A percentile compares a stretch with the other conserved stretches of the same genome.
Evolutionary conservation across 306 rosid genomes (phyloP).

Genomic region (Leucaena leucocephala): DNA sequence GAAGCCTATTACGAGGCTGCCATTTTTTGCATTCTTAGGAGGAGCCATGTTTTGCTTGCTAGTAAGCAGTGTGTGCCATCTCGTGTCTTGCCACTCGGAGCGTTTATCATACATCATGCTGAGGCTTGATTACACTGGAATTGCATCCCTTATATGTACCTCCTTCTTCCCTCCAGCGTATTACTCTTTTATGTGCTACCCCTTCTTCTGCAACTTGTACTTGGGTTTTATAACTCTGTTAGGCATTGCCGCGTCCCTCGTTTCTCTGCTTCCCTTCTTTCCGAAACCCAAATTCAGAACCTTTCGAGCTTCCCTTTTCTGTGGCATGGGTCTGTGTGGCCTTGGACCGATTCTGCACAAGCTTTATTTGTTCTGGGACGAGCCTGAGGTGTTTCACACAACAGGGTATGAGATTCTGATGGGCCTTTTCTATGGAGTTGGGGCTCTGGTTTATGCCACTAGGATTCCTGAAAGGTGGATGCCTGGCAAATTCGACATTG

Average conservation of each 20-base stretch:
- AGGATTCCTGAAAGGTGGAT: conserved; percentile 97
- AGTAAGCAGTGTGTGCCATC: conserved; percentile 92
- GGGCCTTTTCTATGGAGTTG: conserved; percentile 80
- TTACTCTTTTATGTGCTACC: conserved; percentile 96
- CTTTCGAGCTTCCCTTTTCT: conserved; percentile 78
- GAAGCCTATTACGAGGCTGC: conserved; percentile 95
- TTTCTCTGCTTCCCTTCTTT: conserved; percentile 86
- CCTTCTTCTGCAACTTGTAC: conserved; percentile 89
- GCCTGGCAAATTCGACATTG: conserved; percentile 98
- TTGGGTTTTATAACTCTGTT: conserved; percentile 75
- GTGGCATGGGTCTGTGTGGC: conserved; percentile 88
- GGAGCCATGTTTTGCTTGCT: conserved; percentile 99
- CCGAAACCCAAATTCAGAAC: conserved; percentile 78
- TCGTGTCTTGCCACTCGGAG: conserved; percentile 89
- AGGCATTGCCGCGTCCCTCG: conserved; percentile 71
- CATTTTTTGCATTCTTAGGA: conserved; percentile 85
- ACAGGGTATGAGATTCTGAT: conserved; percentile 83
- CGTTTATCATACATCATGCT: conserved; percentile 75
- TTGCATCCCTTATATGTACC: conserved; percentile 92
- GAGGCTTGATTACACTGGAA: conserved; percentile 98
- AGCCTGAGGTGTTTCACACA: conserved; percentile 84
- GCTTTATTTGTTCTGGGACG: conserved; percentile 77
- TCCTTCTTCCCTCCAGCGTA: conserved; percentile 94
- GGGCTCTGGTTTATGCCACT: conserved; percentile 89
- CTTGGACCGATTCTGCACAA: conserved; percentile 82